These are phyloP conservation scores for Dothideomycetes sp. DNA, from an alignment of 2,329 filamentous ascomycete species.

Conservation along the genomic window DNA sequence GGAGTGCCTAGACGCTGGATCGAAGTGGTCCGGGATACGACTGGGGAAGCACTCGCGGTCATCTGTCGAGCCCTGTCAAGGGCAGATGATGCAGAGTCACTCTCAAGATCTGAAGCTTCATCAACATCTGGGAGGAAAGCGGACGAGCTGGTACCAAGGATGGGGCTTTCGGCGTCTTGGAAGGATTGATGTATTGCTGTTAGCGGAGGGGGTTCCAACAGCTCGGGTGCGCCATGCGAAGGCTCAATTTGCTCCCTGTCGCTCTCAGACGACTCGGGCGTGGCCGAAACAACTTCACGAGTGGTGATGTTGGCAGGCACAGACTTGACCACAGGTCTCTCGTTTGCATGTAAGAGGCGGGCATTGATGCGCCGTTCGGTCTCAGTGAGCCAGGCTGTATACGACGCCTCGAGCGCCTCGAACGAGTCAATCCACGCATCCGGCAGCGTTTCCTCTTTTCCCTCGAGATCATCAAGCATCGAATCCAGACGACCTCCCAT, in stretches of 20 bases:
- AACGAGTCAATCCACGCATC: slow-evolving; percentile 81
- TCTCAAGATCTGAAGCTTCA: slow-evolving; percentile 1
- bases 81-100: too few species aligned
- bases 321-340: not conserved
- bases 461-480: slow-evolving; percentile 82
- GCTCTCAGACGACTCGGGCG: not conserved
- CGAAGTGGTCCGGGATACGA: too few species aligned
- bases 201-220: not conserved
- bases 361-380: slow-evolving; percentile 62
- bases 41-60: slow-evolving; percentile 7
- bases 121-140: not conserved
- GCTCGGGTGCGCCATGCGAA: not conserved
- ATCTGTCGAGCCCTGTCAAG: slow-evolving; percentile 8
- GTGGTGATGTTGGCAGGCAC: not conserved
- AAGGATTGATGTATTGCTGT: not conserved
- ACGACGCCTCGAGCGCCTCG: slow-evolving; percentile 68
- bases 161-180: slow-evolving; percentile 6
- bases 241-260: not conserved
- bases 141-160: not conserved
- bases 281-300: not conserved
- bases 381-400: slow-evolving; percentile 69
- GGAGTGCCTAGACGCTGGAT: too few species aligned
- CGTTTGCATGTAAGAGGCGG: not conserved
- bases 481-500: slow-evolving; percentile 68
- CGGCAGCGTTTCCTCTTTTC: slow-evolving; percentile 71